Percentiles rank a stretch among this genome's conserved stretches.
Evolutionary conservation across 1,284 basidiomycete genomes (phyloP).

Genomic region (Fomitiporia mediterranea): DNA sequence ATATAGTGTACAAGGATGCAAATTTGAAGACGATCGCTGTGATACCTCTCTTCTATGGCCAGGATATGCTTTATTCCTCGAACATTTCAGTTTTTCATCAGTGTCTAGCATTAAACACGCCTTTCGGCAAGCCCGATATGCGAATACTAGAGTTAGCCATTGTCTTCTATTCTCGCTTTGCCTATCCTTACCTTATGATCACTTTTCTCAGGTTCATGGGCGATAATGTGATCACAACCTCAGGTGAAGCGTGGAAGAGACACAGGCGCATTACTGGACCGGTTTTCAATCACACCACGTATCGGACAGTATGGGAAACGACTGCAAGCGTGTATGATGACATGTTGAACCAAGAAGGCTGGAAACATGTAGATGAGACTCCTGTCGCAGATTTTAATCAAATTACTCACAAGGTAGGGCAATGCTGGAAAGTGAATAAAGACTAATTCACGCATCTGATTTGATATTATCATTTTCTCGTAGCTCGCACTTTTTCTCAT

Average conservation of each 20-base stretch:
- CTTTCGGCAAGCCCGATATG: not conserved
- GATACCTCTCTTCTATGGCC: not conserved
- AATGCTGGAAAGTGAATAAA: too few species aligned
- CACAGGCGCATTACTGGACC: slow-evolving; percentile 31
- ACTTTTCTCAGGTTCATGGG: slow-evolving; percentile 27
- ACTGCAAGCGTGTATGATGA: slow-evolving; percentile 25
- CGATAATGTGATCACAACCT: slow-evolving; percentile 28
- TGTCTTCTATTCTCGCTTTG: not conserved
- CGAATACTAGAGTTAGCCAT: not conserved
- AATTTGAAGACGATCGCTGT: slow-evolving; percentile 5
- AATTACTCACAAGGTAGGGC: slow-evolving; percentile 24
- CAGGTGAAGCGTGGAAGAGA: slow-evolving; percentile 30
- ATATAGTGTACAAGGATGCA: slow-evolving; percentile 8
- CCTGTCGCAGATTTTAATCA: slow-evolving; percentile 23
- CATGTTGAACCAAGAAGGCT: slow-evolving; percentile 29
- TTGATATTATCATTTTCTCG: too few species aligned
- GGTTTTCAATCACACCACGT: slow-evolving; percentile 31
- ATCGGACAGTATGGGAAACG: slow-evolving; percentile 25
- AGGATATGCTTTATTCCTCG: not conserved
- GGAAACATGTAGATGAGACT: slow-evolving; percentile 22
- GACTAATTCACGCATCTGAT: too few species aligned
- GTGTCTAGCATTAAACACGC: not conserved
- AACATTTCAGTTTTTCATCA: slow-evolving; percentile 1
- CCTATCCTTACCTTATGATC: not conserved
- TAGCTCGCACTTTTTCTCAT: slow-evolving; percentile 18